Evolutionary conservation across 2,329 filamentous ascomycete genomes (phyloP).

Genomic region (Rutstroemia sp.): DNA sequence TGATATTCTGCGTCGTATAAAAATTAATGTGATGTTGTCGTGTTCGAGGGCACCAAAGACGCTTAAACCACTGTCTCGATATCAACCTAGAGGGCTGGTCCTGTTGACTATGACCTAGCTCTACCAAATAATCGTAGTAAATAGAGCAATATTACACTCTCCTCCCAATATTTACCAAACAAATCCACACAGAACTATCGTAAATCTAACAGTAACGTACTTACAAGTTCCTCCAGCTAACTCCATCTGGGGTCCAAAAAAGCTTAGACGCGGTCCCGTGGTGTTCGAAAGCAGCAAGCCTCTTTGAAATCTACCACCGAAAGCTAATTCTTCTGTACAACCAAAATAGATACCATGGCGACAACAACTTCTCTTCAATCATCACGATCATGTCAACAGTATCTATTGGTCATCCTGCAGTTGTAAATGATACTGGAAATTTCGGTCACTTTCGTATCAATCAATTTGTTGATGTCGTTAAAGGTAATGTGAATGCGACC

Average conservation of each 20-base stretch:
- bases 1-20: no score
- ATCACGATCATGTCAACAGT: conserved; percentile 24
- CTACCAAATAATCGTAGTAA: no score
- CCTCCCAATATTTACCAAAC: no score
- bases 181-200: no score
- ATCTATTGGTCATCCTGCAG: conserved; percentile 15
- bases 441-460: conserved; percentile 14
- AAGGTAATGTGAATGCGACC: conserved; percentile 8
- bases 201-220: no score
- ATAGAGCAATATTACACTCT: no score
- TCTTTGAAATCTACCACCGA: neutral
- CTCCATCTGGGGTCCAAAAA: neutral
- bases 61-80: no score
- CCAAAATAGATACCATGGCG: conserved; percentile 20
- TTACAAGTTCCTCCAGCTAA: neutral
- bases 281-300: neutral
- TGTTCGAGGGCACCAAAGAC: no score
- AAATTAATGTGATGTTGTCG: no score
- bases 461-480: conserved; percentile 17
- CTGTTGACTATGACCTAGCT: no score
- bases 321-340: conserved; percentile 3
- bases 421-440: conserved; percentile 12
- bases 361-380: conserved; percentile 13
- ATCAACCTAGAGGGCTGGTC: no score
- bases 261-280: conserved; percentile 7